These are phyloP conservation scores for Pinguiococcus pyrenoidosus DNA, from an alignment of 108 stramenopile species.

Conservation along the genomic window DNA sequence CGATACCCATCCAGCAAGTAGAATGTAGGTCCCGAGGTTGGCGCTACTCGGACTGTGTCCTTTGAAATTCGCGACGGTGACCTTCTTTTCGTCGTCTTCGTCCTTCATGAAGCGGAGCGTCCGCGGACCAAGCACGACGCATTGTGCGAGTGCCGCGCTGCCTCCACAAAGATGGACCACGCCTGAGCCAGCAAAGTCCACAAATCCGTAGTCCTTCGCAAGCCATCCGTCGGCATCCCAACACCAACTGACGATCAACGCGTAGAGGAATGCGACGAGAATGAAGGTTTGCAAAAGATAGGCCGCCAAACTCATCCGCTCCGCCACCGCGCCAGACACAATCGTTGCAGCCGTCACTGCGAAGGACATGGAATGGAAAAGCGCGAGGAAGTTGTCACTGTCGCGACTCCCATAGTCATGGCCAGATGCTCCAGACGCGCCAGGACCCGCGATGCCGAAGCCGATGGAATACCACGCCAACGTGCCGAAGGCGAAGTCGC, in stretches of 20 bases:
- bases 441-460: not conserved
- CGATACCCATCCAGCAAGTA: constrained; percentile 15
- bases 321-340: constrained; percentile 8
- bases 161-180: constrained; percentile 69
- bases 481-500: constrained; percentile 6
- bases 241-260: constrained; percentile 24
- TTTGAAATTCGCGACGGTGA: constrained; percentile 2
- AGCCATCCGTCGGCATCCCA: constrained; percentile 7
- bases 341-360: constrained; percentile 6
- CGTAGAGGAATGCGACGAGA: constrained; percentile 3
- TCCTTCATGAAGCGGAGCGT: not conserved
- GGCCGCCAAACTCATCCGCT: constrained; percentile 1
- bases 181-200: constrained; percentile 67
- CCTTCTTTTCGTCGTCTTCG: too few relatives aligned
- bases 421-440: not conserved
- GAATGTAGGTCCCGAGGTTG: constrained; percentile 19
- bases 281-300: not conserved
- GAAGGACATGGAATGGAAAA: not conserved
- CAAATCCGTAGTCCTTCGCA: constrained; percentile 46
- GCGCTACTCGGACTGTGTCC: constrained; percentile 3
- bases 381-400: not conserved
- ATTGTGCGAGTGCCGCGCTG: constrained; percentile 57
- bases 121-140: constrained; percentile 10
- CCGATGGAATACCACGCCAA: constrained; percentile 3
- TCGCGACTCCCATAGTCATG: not conserved